Evolutionary conservation across 352 stramenopile species (phyloP), one percentile per base, ranked within the genome.

Genomic region (Phytophthora lateralis): DNA sequence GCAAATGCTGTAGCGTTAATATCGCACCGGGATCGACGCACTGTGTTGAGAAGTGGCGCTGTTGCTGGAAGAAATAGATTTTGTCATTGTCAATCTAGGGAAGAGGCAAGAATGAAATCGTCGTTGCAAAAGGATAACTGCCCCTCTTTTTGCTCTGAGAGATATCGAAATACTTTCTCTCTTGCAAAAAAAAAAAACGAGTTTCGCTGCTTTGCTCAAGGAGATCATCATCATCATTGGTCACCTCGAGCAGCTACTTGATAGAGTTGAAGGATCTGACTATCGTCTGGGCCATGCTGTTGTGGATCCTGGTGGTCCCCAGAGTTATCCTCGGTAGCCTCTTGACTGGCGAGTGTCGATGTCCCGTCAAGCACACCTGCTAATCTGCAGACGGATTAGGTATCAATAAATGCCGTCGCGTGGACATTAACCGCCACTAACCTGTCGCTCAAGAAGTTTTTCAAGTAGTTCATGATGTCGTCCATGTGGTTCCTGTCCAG

Each of bases 401-500:
- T 30, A 6, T 30, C 26, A 30, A 4, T 30, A 30, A 30, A 6
- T 9, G 26, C 4, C 26, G 26, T 30, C 26, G 6, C 26, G 4
- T 30, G 26, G 26, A 24, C 4, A 30, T 30, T 30, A 30, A 30
- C 26, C 26, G 21, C 26, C 26, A 54, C 60, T 37, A 29, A 69
- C 61, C 30, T 30, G 29, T 37, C 17, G 27, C 47, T 45, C 17
- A 45, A 61, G 21, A 52, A 70, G 60, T 30, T 44, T 34, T 27
- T 45, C 44, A 37, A 66, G 46, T 26, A 66, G 20, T 27, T 49
- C 62, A 57, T 47, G 20, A 46, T 59, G 9, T 60, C 17, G 39
- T 60, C 51, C 21, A 45, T 26, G 21, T 53, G 15, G 26, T 54
- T 20, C 42, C 55, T 70, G 39, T 30, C n/a, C 9, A 38, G 27